Evolutionary conservation across 305 asterid species (phyloP).

Genomic region (Fraxinus latifolia): DNA sequence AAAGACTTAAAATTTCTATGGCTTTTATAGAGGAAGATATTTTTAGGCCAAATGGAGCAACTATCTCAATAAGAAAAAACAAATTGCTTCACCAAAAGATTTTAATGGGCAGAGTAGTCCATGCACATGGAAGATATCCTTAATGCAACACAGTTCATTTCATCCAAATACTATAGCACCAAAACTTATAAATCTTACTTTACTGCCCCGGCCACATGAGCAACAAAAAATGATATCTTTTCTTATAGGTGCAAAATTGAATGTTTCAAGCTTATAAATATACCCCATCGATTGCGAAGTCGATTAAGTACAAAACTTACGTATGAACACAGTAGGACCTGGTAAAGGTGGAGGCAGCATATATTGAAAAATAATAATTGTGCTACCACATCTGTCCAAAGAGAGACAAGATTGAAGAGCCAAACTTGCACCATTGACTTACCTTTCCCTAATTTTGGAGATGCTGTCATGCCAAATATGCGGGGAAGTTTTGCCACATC

Average conservation of each 20-base stretch:
- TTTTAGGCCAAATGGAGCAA: not conserved
- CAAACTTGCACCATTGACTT: slow-evolving; percentile 27
- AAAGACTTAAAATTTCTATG: not conserved
- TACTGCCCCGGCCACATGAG: not conserved
- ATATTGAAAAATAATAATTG: not conserved
- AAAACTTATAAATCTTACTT: not conserved
- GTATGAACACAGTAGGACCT: not conserved
- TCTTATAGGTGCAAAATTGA: not conserved
- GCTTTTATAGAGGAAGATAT: not conserved
- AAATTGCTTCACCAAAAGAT: not conserved
- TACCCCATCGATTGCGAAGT: not conserved
- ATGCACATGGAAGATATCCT: not conserved
- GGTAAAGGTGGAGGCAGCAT: not conserved
- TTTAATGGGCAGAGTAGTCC: not conserved
- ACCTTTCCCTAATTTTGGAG: slow-evolving; percentile 96
- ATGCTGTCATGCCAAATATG: slow-evolving; percentile 98
- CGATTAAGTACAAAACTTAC: not conserved
- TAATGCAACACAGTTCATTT: not conserved
- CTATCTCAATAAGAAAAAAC: not conserved
- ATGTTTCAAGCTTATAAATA: not conserved
- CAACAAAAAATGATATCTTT: not conserved
- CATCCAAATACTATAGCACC: not conserved
- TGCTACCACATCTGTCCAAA: slow-evolving; percentile 1
- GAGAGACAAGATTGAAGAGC: slow-evolving; percentile 11
- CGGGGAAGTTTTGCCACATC: slow-evolving; percentile 66